These are phyloP conservation scores for Fusarium sp. DNA, from an alignment of 2,329 filamentous ascomycete genomes.

Conservation along the genomic window DNA sequence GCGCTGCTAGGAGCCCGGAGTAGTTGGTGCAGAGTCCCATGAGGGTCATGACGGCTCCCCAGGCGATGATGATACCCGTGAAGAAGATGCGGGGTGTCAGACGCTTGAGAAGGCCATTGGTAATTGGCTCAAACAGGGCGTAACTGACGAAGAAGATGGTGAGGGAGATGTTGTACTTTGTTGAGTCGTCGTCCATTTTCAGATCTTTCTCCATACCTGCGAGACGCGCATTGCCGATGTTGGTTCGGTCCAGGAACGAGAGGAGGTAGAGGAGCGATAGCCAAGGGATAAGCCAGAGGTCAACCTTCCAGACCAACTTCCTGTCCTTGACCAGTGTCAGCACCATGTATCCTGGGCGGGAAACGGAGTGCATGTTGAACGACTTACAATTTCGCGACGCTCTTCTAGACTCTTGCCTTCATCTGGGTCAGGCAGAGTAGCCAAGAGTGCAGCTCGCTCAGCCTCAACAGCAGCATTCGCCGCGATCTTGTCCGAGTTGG, in stretches of 20 bases:
- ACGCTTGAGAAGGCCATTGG: conserved; percentile 74
- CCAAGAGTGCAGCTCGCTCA: conserved; percentile 48
- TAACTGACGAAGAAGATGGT: conserved; percentile 80
- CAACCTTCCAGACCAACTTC: conserved; percentile 68
- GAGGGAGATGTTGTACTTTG: conserved; percentile 69
- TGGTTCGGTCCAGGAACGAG: conserved; percentile 58
- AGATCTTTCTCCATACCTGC: conserved; percentile 37
- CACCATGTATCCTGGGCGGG: accelerated
- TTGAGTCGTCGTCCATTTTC: conserved; percentile 13
- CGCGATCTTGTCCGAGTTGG: background rate
- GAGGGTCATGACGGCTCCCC: conserved; percentile 59
- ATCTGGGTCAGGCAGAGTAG: conserved; percentile 58
- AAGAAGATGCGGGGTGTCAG: conserved; percentile 72
- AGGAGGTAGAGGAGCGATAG: conserved; percentile 68
- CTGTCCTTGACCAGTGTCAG: conserved; percentile 52
- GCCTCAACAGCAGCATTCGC: conserved; percentile 33
- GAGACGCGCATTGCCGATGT: conserved; percentile 64
- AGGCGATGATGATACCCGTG: conserved; percentile 74
- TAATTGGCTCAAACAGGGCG: conserved; percentile 71
- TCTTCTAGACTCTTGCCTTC: conserved; percentile 72
- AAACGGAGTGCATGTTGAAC: conserved; percentile 41
- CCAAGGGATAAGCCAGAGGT: conserved; percentile 68
- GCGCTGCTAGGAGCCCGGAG: conserved; percentile 59
- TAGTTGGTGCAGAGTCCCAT: conserved; percentile 63
- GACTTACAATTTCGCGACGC: conserved; percentile 67